Evolutionary conservation across 352 stramenopile species (phyloP), one percentile per base, ranked within the genome.

Genomic region (Phytophthora rubi): DNA sequence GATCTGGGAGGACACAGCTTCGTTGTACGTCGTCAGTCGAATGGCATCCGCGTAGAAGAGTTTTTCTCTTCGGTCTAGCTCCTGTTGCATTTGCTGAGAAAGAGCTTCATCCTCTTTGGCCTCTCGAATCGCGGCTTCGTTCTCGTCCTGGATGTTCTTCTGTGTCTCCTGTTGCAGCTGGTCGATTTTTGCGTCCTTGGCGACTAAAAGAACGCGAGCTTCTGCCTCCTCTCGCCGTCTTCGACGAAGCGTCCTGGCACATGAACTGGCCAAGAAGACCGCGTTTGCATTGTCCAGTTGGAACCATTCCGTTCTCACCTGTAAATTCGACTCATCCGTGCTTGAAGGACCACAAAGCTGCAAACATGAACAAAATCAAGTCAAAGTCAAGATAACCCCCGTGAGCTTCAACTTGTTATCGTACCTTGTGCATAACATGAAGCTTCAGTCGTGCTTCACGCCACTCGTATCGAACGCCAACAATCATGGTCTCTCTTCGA

Each of bases 391-490:
- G 13, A 45, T 12, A 4, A 12, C 15, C 12, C 4, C n/a, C 7
- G n/a, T 28, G 4, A 47, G n/a, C 12, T 28, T 7, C 21, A 47
- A 6, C 12, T 28, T 37, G 30, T 56, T 76, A 70, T 65, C 60
- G 39, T 58, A 91, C 85, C 81, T 92, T 89, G 53, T 94, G 82
- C 33, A 71, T 77, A 4, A 87, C 67, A 10, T 83, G 62, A 8
- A 94, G 68, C 54, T 91, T 89, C 7, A 84, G 89, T 53, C 80
- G 80, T 6, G 74, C 87, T 60, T 91, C 75, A 32, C 82, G 65
- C 83, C 83, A 93, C 67, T 94, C 87, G n/a, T 90, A 78, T 10
- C 85, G 81, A 42, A 92, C 68, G 0, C 77, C 80, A 13, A 86
- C 51, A 2, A 92, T 69, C 26, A 94, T 75, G 0, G 70, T 73